These are phyloP conservation scores for Copromyces sp. DNA, from an alignment of 495 filamentous ascomycete species.

Conservation along the genomic window DNA sequence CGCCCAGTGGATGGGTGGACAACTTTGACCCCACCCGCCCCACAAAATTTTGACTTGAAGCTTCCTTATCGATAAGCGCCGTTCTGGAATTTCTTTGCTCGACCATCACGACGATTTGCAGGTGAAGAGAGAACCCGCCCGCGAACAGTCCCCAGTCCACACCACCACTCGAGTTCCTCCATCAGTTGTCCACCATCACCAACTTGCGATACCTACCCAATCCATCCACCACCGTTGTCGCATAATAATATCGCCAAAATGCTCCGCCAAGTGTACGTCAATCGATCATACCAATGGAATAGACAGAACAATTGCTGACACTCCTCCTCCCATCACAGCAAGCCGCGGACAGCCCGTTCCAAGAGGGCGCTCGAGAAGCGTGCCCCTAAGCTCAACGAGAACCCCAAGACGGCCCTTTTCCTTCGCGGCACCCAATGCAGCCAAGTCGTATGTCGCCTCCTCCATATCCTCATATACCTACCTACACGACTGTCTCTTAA, in stretches of 20 bases:
- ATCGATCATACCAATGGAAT: neutral
- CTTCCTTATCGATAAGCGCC: conserved; percentile 10
- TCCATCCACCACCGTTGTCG: neutral
- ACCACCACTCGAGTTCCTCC: neutral
- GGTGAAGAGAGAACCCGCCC: neutral
- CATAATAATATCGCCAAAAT: conserved; percentile 8
- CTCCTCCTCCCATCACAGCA: conserved; percentile 38
- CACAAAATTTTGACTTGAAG: neutral
- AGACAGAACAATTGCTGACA: neutral
- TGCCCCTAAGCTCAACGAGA: conserved; percentile 79
- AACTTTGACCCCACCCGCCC: neutral
- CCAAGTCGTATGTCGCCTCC: conserved; percentile 39
- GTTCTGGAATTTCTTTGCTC: conserved; percentile 13
- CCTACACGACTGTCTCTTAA: neutral
- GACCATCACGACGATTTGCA: neutral
- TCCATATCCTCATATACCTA: neutral
- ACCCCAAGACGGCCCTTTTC: conserved; percentile 76
- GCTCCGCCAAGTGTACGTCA: conserved; percentile 27
- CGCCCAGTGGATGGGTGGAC: neutral
- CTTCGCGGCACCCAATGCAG: conserved; percentile 76
- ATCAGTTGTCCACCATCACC: neutral
- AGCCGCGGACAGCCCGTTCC: conserved; percentile 87
- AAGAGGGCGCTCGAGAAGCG: conserved; percentile 86
- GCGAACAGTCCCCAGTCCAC: neutral
- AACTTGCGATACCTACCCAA: neutral